phyloP scores from a whole-genome alignment of 352 stramenopile species.

The Pythium aphanidermatum region DNA sequence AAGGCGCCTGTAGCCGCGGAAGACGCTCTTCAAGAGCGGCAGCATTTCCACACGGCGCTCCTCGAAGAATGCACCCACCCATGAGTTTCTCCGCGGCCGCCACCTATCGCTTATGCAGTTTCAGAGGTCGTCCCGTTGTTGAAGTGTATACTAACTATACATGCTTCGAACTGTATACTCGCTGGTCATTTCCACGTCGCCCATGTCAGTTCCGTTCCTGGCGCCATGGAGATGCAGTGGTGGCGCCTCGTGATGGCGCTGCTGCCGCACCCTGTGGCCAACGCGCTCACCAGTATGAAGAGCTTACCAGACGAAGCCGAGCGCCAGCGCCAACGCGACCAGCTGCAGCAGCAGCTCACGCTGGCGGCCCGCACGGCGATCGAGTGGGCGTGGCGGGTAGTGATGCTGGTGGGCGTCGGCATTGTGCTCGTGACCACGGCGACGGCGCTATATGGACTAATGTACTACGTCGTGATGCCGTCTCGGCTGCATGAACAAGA shows the following conservation, averaged over 20 bases:
- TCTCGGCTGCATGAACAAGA: constrained; percentile 71
- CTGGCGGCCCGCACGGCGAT: constrained; percentile 29
- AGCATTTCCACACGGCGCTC: constrained; percentile 15
- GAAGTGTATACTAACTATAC: neutral
- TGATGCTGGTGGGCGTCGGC: constrained; percentile 24
- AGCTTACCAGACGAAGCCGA: constrained; percentile 30
- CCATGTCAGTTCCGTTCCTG: neutral
- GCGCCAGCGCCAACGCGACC: constrained; percentile 39
- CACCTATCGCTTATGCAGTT: neutral
- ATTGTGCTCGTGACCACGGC: constrained; percentile 46
- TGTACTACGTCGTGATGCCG: constrained; percentile 80
- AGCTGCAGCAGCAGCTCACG: constrained; percentile 23
- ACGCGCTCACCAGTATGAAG: constrained; percentile 13
- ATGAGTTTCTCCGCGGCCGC: too few relatives aligned
- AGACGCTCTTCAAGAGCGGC: constrained; percentile 32
- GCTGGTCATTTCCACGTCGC: neutral
- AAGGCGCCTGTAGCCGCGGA: constrained; percentile 46
- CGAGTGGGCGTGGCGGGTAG: constrained; percentile 29
- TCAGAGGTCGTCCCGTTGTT: neutral
- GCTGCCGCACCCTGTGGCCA: constrained; percentile 38
- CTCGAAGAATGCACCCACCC: too few relatives aligned
- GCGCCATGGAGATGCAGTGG: constrained; percentile 9
- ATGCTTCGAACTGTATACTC: constrained; percentile 1
- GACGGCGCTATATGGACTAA: constrained; percentile 51
- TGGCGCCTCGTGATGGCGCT: constrained; percentile 50